A percentile compares a stretch with the other conserved stretches of the same genome.
phyloP scores from a whole-genome alignment of 169 alveolate species.

The Eimeria mitis region DNA sequence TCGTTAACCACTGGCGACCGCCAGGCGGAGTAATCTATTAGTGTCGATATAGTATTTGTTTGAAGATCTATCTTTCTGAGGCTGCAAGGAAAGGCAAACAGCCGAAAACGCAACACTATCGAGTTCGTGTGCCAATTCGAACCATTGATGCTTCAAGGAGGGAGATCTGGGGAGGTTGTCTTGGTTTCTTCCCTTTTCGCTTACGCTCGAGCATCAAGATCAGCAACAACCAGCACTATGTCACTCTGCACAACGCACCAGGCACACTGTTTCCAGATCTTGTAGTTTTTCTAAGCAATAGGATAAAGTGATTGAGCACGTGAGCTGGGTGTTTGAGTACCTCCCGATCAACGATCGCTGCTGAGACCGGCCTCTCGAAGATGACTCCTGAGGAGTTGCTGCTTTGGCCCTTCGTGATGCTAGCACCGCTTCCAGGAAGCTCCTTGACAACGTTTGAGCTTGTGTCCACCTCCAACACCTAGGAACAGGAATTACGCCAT shows the following conservation, averaged over 20 bases:
- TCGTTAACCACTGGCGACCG: conserved; percentile 33
- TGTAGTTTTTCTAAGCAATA: background rate
- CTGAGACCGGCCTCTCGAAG: conserved; percentile 62
- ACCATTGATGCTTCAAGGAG: background rate
- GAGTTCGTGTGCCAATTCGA: background rate
- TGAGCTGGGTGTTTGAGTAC: background rate
- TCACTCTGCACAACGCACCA: conserved; percentile 12
- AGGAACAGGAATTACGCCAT: background rate
- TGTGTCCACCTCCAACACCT: conserved; percentile 20
- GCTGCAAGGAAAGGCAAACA: background rate
- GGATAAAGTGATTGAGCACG: background rate
- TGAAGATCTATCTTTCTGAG: conserved; percentile 15
- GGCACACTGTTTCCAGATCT: background rate
- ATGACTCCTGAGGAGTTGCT: background rate
- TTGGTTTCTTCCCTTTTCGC: background rate
- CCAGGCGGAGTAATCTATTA: conserved; percentile 50
- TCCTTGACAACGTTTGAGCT: background rate
- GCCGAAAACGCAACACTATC: background rate
- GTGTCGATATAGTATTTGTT: conserved; percentile 6
- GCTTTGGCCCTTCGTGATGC: background rate
- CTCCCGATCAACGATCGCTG: conserved; percentile 32
- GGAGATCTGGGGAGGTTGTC: background rate
- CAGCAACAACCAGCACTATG: conserved; percentile 34
- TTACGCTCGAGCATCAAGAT: conserved; percentile 45
- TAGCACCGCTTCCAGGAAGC: conserved; percentile 6